Evolutionary conservation across 2,329 filamentous ascomycete species (phyloP).

Genomic region (Pseudogymnoascus sp.): DNA sequence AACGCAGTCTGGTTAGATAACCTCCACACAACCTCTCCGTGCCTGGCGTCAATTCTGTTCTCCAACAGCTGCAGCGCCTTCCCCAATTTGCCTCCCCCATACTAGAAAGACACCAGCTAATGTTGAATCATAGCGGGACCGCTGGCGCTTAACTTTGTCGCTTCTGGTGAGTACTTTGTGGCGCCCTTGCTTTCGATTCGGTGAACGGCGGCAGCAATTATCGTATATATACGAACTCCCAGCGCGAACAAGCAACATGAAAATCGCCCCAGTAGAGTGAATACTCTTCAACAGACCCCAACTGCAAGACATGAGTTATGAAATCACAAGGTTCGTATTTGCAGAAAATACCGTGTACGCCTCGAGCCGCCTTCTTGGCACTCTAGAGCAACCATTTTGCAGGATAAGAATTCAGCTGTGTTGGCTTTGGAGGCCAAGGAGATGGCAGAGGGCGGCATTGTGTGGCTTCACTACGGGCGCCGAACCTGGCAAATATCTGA

Average conservation of each 20-base stretch:
- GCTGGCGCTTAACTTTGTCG: conserved; percentile 82
- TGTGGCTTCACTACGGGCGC: conserved; percentile 79
- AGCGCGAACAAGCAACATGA: conserved; percentile 8
- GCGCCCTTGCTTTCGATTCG: conserved; percentile 32
- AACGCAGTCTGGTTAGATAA: conserved; percentile 71
- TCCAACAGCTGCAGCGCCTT: conserved; percentile 14
- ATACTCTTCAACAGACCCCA: conserved; percentile 11
- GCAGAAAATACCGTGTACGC: conserved; percentile 16
- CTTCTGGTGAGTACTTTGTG: conserved; percentile 68
- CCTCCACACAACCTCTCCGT: neutral
- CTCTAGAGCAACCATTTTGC: neutral
- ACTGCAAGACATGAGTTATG: conserved; percentile 21
- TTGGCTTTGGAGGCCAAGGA: conserved; percentile 1
- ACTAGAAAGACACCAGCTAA: conserved; percentile 14
- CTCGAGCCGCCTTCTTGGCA: conserved; percentile 14
- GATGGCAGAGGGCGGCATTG: conserved; percentile 15
- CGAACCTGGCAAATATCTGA: conserved; percentile 43
- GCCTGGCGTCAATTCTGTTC: neutral
- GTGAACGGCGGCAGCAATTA: conserved; percentile 58
- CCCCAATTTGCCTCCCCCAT: neutral
- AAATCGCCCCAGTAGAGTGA: conserved; percentile 20
- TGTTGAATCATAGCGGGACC: conserved; percentile 53
- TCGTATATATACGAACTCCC: conserved; percentile 9
- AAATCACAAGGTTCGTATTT: conserved; percentile 34
- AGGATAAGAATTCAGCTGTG: neutral